Evolutionary conservation across 2,329 filamentous ascomycete species (phyloP).

Genomic region (Fusarium bactridioides): DNA sequence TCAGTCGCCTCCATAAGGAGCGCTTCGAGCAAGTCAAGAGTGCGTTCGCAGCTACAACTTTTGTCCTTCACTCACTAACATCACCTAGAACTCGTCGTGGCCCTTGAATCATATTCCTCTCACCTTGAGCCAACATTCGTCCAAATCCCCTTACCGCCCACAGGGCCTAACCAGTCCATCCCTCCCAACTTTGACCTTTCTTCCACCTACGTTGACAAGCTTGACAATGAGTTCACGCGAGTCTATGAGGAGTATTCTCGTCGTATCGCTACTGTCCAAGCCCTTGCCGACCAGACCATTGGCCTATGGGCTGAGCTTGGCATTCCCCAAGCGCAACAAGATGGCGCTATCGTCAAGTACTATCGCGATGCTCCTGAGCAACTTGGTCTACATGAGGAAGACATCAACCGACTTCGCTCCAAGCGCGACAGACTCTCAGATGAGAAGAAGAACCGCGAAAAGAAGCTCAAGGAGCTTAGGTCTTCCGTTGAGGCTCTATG

Average conservation of each 20-base stretch:
- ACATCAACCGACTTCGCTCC: slow-evolving; percentile 74
- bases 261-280: slow-evolving; percentile 78
- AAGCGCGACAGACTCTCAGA: slow-evolving; percentile 85
- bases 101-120: slow-evolving; percentile 93
- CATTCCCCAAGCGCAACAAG: slow-evolving; percentile 91
- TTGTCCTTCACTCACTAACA: slow-evolving; percentile 7
- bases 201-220: slow-evolving; percentile 81
- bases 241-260: slow-evolving; percentile 97
- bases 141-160: slow-evolving; percentile 84
- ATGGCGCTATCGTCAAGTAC: slow-evolving; percentile 84
- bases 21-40: slow-evolving; percentile 96
- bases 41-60: slow-evolving; percentile 52
- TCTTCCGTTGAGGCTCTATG: slow-evolving; percentile 84
- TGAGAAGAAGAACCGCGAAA: slow-evolving; percentile 88
- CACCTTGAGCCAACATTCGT: slow-evolving; percentile 93
- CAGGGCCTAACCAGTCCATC: slow-evolving; percentile 76
- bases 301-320: slow-evolving; percentile 96
- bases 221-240: slow-evolving; percentile 90
- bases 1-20: slow-evolving; percentile 85
- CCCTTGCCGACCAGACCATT: slow-evolving; percentile 84
- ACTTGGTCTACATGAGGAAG: slow-evolving; percentile 88
- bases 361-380: slow-evolving; percentile 93
- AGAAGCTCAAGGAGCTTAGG: slow-evolving; percentile 77
- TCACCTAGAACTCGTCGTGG: slow-evolving; percentile 81
- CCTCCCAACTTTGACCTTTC: slow-evolving; percentile 93